These are phyloP conservation scores for Didymella exigua DNA, from an alignment of 2,329 filamentous ascomycete species.

Conservation along the genomic window DNA sequence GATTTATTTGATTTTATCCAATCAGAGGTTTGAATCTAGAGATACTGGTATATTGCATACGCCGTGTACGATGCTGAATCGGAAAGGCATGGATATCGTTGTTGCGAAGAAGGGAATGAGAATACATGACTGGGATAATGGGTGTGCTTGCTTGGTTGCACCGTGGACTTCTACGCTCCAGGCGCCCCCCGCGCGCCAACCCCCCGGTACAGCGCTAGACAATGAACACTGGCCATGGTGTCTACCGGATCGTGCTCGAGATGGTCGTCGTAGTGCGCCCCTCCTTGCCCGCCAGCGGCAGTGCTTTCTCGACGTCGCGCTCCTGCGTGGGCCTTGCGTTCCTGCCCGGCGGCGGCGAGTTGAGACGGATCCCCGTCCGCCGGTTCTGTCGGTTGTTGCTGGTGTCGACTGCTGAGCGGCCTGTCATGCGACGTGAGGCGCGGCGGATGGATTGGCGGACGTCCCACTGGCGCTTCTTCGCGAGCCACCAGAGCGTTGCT, in stretches of 20 bases:
- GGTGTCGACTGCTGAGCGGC: slow-evolving; percentile 40
- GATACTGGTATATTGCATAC: too few species aligned
- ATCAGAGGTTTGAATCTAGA: too few species aligned
- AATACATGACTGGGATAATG: too few species aligned
- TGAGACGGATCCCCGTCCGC: slow-evolving; percentile 44
- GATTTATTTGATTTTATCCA: too few species aligned
- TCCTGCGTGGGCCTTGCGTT: slow-evolving; percentile 27
- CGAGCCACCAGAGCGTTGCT: slow-evolving; percentile 74
- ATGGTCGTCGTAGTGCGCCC: slow-evolving; percentile 44
- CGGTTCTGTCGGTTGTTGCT: slow-evolving; percentile 42
- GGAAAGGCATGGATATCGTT: too few species aligned
- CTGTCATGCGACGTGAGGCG: slow-evolving; percentile 60
- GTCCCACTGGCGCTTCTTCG: slow-evolving; percentile 86
- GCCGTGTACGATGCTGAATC: too few species aligned
- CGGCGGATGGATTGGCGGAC: slow-evolving; percentile 72
- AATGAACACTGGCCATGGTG: too few species aligned
- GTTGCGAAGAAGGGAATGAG: too few species aligned
- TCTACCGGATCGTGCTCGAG: slow-evolving; percentile 33
- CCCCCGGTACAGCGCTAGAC: too few species aligned
- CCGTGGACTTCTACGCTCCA: too few species aligned
- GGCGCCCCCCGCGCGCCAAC: too few species aligned
- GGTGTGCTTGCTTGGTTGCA: too few species aligned
- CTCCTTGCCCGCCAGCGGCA: slow-evolving; percentile 29
- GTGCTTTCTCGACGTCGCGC: slow-evolving; percentile 45
- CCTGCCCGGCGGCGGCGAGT: slow-evolving; percentile 40